Evolutionary conservation across 495 filamentous ascomycete genomes (phyloP), one percentile per base, ranked within the genome.

Genomic region (Penicillium salamii): DNA sequence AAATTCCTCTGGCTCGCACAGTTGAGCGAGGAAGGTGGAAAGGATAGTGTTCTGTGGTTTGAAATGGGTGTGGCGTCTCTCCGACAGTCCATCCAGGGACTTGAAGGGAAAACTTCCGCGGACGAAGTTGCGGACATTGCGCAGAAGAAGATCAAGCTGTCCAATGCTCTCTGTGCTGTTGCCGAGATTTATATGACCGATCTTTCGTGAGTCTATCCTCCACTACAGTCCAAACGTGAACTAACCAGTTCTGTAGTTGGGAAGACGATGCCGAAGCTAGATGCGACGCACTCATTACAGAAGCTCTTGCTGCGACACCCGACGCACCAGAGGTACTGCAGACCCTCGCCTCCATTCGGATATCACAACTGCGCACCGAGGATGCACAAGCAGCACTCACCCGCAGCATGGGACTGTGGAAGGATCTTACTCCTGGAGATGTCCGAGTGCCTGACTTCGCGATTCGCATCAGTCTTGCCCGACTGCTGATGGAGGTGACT

Each of bases 161-260:
- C 89, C 1, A 88, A 85, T 52, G 89, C 91, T 4, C 77, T 99
- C 21, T 97, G 95, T 67, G 88, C 86, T 2, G 84, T 96, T 46
- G 82, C 87, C 0, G 95, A 99, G 67, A 87, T 97, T 26, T 97
- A 96, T 65, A 99, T 99, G 95, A 97, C 91, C 23, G 95, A 99
- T 73, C 78, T 99, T 52, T 87, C 80, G 67, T 76, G 60, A 58
- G 70, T 71, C 37, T 7, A 26, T n/a, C 36, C 12, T 20, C 1
- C 35, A 29, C 37, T 14, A 3, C 1, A n/a, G 17, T 14, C 3
- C 15, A 40, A n/a, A 8, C 24, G 51, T 62, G 40, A 54, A 36
- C 8, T 46, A 26, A 8, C 23, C 23, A 26, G 8, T 7, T n/a
- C 32, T 18, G 39, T 21, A 81, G 87, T 19, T 95, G 89, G 88